Conservation (phyloP, 768 basidiomycete genomes). For the Rhodocollybia butyracea region DNA sequence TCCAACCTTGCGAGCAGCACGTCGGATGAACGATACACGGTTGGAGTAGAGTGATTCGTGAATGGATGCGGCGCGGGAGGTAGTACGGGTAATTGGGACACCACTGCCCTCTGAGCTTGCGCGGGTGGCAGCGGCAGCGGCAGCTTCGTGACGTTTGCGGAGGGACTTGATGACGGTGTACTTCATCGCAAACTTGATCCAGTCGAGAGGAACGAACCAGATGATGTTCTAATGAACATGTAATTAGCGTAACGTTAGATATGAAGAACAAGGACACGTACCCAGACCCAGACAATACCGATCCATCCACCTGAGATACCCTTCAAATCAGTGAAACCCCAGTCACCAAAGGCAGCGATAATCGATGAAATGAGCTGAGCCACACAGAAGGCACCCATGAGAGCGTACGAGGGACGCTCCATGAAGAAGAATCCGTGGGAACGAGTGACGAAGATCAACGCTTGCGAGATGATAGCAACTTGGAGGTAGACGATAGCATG, state of each 20-base stretch:
- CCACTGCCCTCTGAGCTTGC: conserved; percentile 41
- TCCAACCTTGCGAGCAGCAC: conserved; percentile 84
- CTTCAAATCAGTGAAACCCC: conserved; percentile 87
- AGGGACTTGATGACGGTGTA: conserved; percentile 84
- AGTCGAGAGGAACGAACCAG: conserved; percentile 95
- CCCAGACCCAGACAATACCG: conserved; percentile 97
- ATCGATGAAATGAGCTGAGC: conserved; percentile 95
- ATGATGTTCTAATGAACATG: conserved; percentile 72
- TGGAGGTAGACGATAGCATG: conserved; percentile 94
- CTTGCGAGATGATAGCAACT: conserved; percentile 98
- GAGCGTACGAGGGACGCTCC: conserved; percentile 88
- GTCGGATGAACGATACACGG: conserved; percentile 90
- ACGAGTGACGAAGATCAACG: conserved; percentile 94
- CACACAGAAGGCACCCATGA: conserved; percentile 86
- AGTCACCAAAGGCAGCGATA: conserved; percentile 91
- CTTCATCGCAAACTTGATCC: conserved; percentile 96
- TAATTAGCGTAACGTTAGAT: conserved; percentile 10
- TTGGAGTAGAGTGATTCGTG: conserved; percentile 95
- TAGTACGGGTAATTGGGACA: conserved; percentile 79
- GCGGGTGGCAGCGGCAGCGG: conserved; percentile 35
- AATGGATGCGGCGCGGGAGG: conserved; percentile 84
- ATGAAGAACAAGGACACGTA: conserved; percentile 35
- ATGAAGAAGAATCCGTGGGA: conserved; percentile 96
- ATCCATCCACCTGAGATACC: conserved; percentile 91
- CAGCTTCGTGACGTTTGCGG: conserved; percentile 57